Evolutionary conservation across 2,329 filamentous ascomycete species (phyloP).

Genomic region (Colletotrichum horii): DNA sequence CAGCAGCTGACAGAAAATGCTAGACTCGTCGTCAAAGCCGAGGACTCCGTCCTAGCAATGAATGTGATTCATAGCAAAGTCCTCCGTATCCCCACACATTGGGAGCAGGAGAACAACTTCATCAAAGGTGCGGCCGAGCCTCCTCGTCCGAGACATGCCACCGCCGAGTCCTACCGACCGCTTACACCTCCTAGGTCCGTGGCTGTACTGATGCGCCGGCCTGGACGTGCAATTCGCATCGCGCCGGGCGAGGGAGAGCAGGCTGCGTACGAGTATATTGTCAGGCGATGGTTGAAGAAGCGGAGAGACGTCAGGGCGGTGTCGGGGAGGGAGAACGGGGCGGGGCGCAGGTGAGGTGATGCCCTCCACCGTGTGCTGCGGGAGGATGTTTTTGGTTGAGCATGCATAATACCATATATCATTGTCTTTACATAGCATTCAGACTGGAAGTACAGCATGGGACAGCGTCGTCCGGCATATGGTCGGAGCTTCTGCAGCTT

Average conservation of each 20-base stretch:
- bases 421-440: background rate
- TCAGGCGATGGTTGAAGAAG: background rate
- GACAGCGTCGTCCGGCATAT: background rate
- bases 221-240: background rate
- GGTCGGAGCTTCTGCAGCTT: background rate
- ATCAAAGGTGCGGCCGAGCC: slow-evolving; percentile 15
- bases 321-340: background rate
- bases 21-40: slow-evolving; percentile 80
- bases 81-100: slow-evolving; percentile 14
- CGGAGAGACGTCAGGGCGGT: background rate
- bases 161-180: background rate
- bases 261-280: background rate
- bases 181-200: slow-evolving; percentile 17
- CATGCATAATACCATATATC: background rate
- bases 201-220: slow-evolving; percentile 15
- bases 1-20: background rate
- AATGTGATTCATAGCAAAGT: slow-evolving; percentile 90
- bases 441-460: background rate
- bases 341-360: background rate
- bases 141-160: background rate
- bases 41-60: slow-evolving; percentile 89
- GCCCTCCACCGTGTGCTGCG: background rate
- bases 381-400: background rate
- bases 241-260: background rate
- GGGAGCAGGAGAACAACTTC: slow-evolving; percentile 14